Base-by-base conservation (phyloP, 2,329 filamentous ascomycete genomes). In the Calonectria multiphialidica region DNA sequence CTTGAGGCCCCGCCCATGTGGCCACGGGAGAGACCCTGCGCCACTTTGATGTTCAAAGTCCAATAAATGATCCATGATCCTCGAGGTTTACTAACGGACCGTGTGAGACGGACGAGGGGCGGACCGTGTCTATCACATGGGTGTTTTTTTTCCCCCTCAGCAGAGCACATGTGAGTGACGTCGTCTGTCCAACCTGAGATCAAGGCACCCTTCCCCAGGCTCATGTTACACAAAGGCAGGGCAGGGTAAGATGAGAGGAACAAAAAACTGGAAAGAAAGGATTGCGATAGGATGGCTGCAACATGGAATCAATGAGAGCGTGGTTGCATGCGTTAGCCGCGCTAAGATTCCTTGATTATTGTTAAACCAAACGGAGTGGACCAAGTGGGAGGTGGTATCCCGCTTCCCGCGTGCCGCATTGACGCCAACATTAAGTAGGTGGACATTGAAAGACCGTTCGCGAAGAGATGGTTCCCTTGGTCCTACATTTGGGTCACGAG, bases 121-220 rank as follows among this genome's bases (percentile, higher is more conserved):
- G 57, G 66, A 28, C 37, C 35, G 45, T 25, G 13, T 57, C 30
- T 9, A 68, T 68, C 57, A 68, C 66, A 68, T 62, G 66, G 35
- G 35, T 30, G 28, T 8, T 8, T 8, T 28, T 44, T 42, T n/a
- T 28, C 5, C 18, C n/a, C 8, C 18, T n/a, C 30, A 30, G 33
- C n/a, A 57, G 33, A 35, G 6, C 5, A 37, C 30, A 30, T 30
- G 28, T 30, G 28, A 49, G 42, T 61, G 53, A 65, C 67, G 40
- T 65, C 30, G n/a, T 59, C 42, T 25, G 59, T 30, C 28, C 28
- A 42, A 37, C 21, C 25, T n/a, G 37, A 30, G 30, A 57, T 21
- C 28, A 18, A 35, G 49, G 47, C 12, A 57, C 21, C 30, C 28
- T 47, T 55, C 47, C 21, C 2, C 13, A 18, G 28, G 15, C 12